Base-by-base conservation (phyloP, 208 protist species). In the Leishmania tropica region DNA sequence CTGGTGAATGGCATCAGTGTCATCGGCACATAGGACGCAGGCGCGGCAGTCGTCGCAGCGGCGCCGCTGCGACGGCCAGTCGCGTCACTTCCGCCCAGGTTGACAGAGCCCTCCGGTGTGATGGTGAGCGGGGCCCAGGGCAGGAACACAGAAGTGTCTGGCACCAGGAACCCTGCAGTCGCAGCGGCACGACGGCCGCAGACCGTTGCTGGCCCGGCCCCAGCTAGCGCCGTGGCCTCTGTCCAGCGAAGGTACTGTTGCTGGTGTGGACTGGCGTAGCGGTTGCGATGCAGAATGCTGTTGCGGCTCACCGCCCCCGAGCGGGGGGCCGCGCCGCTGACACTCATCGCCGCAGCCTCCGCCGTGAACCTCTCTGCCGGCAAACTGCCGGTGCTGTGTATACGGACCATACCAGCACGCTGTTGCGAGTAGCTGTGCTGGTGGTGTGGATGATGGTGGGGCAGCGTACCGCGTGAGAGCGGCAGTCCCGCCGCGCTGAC, bases 111-210 rank as follows among this genome's bases (percentile, higher is more conserved):
- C n/a, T 95, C 88, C 4, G 86, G 88, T 0, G 87, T 92, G 77
- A 93, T 87, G 48, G 87, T 90, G 48, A 95, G 88, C 21, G 92
- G 92, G 24, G 88, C 78, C 89, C 89, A 95, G 45, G 90, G 88
- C n/a, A 90, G 72, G 71, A 95, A 95, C n/a, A 88, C 86, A 65
- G 80, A 90, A 3, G 85, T 88, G 76, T 95, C 92, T 28, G 92
- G 87, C 28, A 81, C 76, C 10, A 81, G 56, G 31, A 51, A 51
- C 8, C 40, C 76, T n/a, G 73, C 51, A 45, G 28, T 48, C 10
- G 45, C 40, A 53, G 68, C 48, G 60, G 48, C 31, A 28, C 51
- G 51, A 47, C 75, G 24, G 1, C 53, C 31, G 53, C 56, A 40
- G 15, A 19, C 40, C 53, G 21, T 8, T 47, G 35, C 35, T 47